These are phyloP conservation scores for Suillus subaureus DNA, from an alignment of 768 basidiomycete species.

Conservation along the genomic window DNA sequence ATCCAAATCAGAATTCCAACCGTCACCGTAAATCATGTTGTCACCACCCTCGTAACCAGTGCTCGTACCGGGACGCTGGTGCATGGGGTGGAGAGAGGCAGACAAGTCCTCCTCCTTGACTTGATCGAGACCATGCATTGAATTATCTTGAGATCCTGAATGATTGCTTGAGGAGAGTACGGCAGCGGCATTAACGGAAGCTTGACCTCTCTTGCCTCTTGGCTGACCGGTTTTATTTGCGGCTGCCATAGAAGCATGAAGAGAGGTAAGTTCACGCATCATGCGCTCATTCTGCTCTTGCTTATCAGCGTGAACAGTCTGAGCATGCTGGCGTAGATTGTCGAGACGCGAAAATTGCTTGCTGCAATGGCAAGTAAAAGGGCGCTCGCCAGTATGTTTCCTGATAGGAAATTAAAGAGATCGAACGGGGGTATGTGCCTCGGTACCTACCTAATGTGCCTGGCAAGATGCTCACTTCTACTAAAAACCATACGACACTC, in stretches of 20 bases:
- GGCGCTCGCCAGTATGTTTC: slow-evolving; percentile 97
- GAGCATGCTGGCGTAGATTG: slow-evolving; percentile 95
- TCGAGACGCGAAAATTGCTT: slow-evolving; percentile 96
- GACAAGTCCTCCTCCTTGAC: slow-evolving; percentile 48
- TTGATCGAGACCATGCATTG: slow-evolving; percentile 25
- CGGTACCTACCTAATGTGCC: slow-evolving; percentile 84
- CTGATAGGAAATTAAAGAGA: slow-evolving; percentile 46
- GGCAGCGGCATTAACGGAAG: slow-evolving; percentile 21
- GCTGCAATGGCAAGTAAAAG: slow-evolving; percentile 93
- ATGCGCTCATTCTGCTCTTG: slow-evolving; percentile 85
- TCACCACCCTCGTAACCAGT: slow-evolving; percentile 68
- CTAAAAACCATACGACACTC: slow-evolving; percentile 98
- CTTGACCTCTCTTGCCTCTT: slow-evolving; percentile 42
- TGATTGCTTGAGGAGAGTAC: slow-evolving; percentile 22
- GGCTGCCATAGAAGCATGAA: slow-evolving; percentile 81
- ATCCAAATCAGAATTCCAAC: slow-evolving; percentile 42
- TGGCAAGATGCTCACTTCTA: slow-evolving; percentile 91
- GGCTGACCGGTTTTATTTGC: slow-evolving; percentile 42
- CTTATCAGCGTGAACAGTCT: slow-evolving; percentile 97
- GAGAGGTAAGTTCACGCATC: slow-evolving; percentile 86
- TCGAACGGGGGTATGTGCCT: slow-evolving; percentile 26
- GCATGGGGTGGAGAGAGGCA: slow-evolving; percentile 29
- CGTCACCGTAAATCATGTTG: slow-evolving; percentile 30
- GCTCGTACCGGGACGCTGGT: slow-evolving; percentile 70
- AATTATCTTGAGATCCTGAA: slow-evolving; percentile 19